Evolutionary conservation across 805 yeast species (phyloP), one percentile per base, ranked within the genome.

Genomic region (Pichia scutulata): DNA sequence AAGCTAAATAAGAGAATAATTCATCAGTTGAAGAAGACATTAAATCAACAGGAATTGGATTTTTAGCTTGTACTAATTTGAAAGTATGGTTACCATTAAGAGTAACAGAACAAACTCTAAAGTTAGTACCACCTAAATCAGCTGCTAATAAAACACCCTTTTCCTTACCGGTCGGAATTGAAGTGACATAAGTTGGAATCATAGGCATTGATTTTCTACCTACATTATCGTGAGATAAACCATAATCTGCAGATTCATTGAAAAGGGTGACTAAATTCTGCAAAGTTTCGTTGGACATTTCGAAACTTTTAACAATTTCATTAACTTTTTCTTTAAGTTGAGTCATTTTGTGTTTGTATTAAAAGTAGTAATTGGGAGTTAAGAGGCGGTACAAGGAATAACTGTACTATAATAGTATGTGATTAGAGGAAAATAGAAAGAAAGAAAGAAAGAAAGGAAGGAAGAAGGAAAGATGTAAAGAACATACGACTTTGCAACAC

Each of bases 91-190:
- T 82, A 48, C 95, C 95, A 46, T 76, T 72, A 59, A 92, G 74
- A 37, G 75, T 66, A 28, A 92, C 90, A 2, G 97, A 89, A 64
- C 97, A 89, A 24, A 93, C 96, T 61, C 99, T 77, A 70, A 92
- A 89, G 67, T 93, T 90, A 51, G 98, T 90, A 46, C 98, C 98
- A 55, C 99, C 99, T 48, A 92, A 74, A 64, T 92, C 98, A 5
- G 93, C 96, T 49, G 98, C 98, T 53, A 92, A 71, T 55, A 76
- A 80, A 39, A 86, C 73, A 43, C 98, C 98, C 49, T 72, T 74
- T 65, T 92, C 99, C 44, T 77, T 74, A 42, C 99, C 99, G 41
- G 76, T 77, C 22, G 99, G 99, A 50, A 88, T 77, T 12, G 78
- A 75, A 9, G 96, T 87, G 33, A 92, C 96, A 63, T 68, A 92